These are phyloP conservation scores for Thalassiosira mediterranea DNA, from an alignment of 352 stramenopile genomes.

Conservation along the genomic window DNA sequence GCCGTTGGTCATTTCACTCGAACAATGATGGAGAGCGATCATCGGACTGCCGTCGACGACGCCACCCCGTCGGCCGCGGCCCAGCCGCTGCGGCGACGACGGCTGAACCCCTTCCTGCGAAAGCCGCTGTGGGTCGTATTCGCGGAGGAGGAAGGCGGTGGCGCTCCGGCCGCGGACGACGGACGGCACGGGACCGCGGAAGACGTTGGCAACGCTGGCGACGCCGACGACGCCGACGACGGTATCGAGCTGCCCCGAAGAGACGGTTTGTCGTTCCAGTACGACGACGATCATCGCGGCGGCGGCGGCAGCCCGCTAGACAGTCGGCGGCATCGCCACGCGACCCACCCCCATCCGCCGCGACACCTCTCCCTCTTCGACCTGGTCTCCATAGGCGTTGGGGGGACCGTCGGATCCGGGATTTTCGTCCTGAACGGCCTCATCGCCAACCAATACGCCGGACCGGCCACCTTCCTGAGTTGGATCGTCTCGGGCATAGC, in stretches of 20 bases:
- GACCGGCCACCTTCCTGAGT: conserved; percentile 52
- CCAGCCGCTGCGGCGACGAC: not conserved
- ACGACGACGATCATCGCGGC: conserved; percentile 26
- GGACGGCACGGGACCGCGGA: not conserved
- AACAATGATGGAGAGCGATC: no score
- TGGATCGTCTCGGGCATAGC: conserved; percentile 58
- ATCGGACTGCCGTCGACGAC: no score
- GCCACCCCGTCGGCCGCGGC: no score
- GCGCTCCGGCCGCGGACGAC: not conserved
- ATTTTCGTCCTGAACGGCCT: conserved; percentile 89
- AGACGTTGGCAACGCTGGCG: not conserved
- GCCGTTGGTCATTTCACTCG: no score
- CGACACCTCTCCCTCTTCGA: conserved; percentile 88
- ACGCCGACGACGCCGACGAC: not conserved
- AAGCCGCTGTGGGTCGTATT: conserved; percentile 52
- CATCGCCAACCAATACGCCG: conserved; percentile 59
- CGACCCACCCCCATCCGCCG: conserved; percentile 15
- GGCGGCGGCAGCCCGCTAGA: conserved; percentile 5
- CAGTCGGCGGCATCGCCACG: not conserved
- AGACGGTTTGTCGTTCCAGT: conserved; percentile 31
- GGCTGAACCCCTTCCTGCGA: conserved; percentile 37
- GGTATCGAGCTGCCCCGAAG: conserved; percentile 28
- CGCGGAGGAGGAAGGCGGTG: conserved; percentile 23
- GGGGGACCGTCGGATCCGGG: conserved; percentile 89
- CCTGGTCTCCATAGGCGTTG: conserved; percentile 90